phyloP scores from a whole-genome alignment of 768 basidiomycete genomes.

The Exidia glandulosa region DNA sequence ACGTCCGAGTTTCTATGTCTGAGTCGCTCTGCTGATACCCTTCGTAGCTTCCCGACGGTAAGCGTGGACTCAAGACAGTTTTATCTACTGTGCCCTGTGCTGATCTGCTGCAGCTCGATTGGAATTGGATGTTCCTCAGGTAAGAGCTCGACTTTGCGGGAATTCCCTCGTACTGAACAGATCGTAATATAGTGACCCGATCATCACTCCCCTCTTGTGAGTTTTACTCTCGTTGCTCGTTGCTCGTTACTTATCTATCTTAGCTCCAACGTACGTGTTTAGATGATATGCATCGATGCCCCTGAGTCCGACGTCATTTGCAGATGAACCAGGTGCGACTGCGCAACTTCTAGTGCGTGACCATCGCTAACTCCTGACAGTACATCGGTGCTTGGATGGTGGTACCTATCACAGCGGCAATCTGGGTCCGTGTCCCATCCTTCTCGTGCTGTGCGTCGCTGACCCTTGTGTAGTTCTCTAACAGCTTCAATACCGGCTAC shows the following conservation, averaged over 20 bases:
- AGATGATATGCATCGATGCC: too few species aligned
- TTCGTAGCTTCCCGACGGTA: not conserved
- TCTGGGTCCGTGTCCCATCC: conserved; percentile 8
- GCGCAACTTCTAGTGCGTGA: too few species aligned
- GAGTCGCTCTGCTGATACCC: not conserved
- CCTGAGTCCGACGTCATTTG: too few species aligned
- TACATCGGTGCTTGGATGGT: not conserved
- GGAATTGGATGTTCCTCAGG: not conserved
- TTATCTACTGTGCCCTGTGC: too few species aligned
- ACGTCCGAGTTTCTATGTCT: conserved; percentile 25
- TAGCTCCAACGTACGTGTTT: too few species aligned
- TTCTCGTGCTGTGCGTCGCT: not conserved
- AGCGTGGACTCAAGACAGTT: too few species aligned
- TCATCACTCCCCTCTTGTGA: not conserved
- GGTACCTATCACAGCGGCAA: conserved; percentile 1
- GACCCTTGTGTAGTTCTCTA: conserved; percentile 11
- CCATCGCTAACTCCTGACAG: not conserved
- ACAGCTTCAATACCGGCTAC: conserved; percentile 25
- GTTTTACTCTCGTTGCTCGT: too few species aligned
- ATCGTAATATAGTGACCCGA: not conserved
- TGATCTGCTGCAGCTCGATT: too few species aligned
- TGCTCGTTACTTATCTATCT: too few species aligned
- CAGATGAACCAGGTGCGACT: too few species aligned
- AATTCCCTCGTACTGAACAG: too few species aligned
- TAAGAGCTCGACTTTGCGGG: too few species aligned